Conservation (phyloP, 305 asterid genomes). For the Fraxinus baroniana region DNA sequence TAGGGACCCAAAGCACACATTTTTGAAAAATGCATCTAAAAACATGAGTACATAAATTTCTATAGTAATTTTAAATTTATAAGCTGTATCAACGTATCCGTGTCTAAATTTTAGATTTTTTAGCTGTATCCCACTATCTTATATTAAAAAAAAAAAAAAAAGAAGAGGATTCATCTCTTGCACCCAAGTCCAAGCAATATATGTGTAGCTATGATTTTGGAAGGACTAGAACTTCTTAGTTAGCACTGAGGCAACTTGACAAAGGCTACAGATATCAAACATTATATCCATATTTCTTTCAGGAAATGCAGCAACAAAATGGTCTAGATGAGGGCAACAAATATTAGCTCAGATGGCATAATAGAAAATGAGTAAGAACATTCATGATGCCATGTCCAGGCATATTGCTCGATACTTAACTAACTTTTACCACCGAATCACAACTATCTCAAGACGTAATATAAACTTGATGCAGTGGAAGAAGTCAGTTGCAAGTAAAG, state of each 20-base stretch:
- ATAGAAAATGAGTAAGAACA: not conserved
- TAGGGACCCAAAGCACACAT: not conserved
- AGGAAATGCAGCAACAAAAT: constrained; percentile 4
- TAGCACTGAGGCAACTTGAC: not conserved
- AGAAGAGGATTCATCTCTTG: not conserved
- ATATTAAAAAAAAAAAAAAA: no score
- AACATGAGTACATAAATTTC: not conserved
- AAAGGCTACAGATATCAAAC: not conserved
- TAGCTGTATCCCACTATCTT: not conserved
- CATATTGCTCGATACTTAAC: not conserved
- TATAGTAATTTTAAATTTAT: not conserved
- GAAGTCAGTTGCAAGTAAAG: not conserved
- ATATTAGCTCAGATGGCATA: not conserved
- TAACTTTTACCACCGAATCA: not conserved
- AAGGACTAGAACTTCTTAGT: not conserved
- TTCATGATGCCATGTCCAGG: not conserved
- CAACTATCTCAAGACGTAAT: not conserved
- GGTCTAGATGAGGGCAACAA: not conserved
- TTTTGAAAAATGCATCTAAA: not conserved
- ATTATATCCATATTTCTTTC: not conserved
- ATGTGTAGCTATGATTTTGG: not conserved
- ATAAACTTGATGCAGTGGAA: not conserved
- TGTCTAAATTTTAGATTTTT: not conserved
- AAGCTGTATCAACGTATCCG: not conserved
- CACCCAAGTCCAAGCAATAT: not conserved